Conservation (phyloP, 257 asterid species). For the Forsythia viridissima region DNA sequence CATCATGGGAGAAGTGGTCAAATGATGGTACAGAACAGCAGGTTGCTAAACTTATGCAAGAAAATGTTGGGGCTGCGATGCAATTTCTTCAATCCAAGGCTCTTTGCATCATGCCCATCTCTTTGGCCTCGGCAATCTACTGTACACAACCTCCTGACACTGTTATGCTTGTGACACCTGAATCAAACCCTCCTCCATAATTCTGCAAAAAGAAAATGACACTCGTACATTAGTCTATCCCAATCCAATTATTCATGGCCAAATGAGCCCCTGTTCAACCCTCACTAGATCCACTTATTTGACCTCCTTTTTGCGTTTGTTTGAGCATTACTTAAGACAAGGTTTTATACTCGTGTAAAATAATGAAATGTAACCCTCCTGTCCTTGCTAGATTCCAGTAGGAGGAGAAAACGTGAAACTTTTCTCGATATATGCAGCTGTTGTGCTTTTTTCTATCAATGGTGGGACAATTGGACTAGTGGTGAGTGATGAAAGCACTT, state of each 20-base stretch:
- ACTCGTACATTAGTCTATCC: constrained; percentile 2
- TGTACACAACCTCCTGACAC: constrained; percentile 77
- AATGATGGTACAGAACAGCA: constrained; percentile 94
- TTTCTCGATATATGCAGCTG: constrained; percentile 37
- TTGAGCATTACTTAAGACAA: constrained; percentile 21
- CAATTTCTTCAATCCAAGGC: constrained; percentile 96
- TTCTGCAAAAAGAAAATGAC: constrained; percentile 3
- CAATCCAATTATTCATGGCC: constrained; percentile 23
- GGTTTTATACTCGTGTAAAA: constrained; percentile 29
- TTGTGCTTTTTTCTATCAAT: constrained; percentile 37
- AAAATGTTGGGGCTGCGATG: constrained; percentile 96
- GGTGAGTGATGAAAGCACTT: constrained; percentile 61
- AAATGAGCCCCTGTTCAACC: background rate
- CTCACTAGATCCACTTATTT: background rate
- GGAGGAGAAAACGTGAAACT: constrained; percentile 52
- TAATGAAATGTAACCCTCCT: constrained; percentile 28
- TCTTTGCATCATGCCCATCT: constrained; percentile 93
- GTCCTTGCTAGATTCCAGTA: constrained; percentile 39
- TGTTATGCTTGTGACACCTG: constrained; percentile 55
- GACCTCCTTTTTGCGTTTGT: constrained; percentile 19
- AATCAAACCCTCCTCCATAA: constrained; percentile 65
- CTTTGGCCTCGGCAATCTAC: constrained; percentile 88
- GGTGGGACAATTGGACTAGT: constrained; percentile 51
- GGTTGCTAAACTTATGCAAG: constrained; percentile 98
- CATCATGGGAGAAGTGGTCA: constrained; percentile 99